These are phyloP conservation scores for Mallotus japonicus DNA, from an alignment of 441 rosid species.

Conservation along the genomic window DNA sequence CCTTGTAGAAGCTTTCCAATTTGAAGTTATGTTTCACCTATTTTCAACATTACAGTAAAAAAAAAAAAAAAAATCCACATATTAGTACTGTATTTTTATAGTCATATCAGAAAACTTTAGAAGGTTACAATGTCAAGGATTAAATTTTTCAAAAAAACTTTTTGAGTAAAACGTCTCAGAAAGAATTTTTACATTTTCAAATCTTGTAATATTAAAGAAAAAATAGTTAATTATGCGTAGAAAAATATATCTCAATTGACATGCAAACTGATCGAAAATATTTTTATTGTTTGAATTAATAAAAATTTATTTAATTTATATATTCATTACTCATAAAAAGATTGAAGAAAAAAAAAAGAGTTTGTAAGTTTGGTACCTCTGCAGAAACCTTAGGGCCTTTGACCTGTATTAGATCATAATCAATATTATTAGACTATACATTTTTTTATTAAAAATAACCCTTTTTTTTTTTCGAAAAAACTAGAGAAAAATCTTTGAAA, in stretches of 20 bases:
- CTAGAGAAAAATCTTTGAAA: too few species aligned
- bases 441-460: background rate
- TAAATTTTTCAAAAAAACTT: too few species aligned
- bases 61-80: background rate
- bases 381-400: slow-evolving; percentile 42
- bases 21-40: slow-evolving; percentile 55
- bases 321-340: too few species aligned
- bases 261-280: too few species aligned
- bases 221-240: too few species aligned
- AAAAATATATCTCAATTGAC: too few species aligned
- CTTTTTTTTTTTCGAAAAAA: background rate
- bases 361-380: background rate
- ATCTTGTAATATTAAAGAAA: background rate
- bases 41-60: background rate
- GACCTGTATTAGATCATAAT: slow-evolving; percentile 11
- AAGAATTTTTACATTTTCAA: background rate
- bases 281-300: too few species aligned
- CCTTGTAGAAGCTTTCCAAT: slow-evolving; percentile 65
- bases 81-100: background rate
- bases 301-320: too few species aligned
- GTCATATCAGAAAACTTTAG: too few species aligned
- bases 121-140: too few species aligned
- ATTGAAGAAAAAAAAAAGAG: too few species aligned
- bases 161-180: too few species aligned
- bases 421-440: background rate